Evolutionary conservation across 2,329 filamentous ascomycete species (phyloP).

Genomic region (Fusarium sp.): DNA sequence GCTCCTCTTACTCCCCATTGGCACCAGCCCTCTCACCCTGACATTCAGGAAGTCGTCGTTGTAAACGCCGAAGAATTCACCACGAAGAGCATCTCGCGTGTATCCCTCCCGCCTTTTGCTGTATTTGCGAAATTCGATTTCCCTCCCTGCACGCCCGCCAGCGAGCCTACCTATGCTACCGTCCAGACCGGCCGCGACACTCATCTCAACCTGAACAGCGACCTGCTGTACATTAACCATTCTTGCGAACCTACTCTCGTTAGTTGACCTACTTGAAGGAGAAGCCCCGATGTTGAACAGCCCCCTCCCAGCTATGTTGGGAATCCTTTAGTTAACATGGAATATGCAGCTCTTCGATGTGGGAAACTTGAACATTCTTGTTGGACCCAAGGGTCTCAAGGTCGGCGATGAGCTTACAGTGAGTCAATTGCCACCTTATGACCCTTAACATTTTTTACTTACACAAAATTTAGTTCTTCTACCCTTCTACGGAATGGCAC

Average conservation of each 20-base stretch:
- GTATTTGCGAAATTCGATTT: slow-evolving; percentile 77
- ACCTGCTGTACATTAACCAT: slow-evolving; percentile 78
- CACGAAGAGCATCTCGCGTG: slow-evolving; percentile 72
- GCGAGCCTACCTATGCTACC: slow-evolving; percentile 73
- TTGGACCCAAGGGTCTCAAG: slow-evolving; percentile 69
- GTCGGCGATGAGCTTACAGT: slow-evolving; percentile 73
- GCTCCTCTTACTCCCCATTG: slow-evolving; percentile 72
- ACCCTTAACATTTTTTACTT: slow-evolving; percentile 3
- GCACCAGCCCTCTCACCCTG: slow-evolving; percentile 72
- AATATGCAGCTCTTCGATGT: slow-evolving; percentile 71
- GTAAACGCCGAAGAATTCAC: slow-evolving; percentile 69
- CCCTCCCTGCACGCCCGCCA: slow-evolving; percentile 71
- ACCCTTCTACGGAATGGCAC: slow-evolving; percentile 81
- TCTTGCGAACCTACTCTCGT: slow-evolving; percentile 77
- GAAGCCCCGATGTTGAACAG: slow-evolving; percentile 15
- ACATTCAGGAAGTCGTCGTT: slow-evolving; percentile 69
- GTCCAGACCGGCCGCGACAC: slow-evolving; percentile 71
- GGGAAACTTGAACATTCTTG: slow-evolving; percentile 69
- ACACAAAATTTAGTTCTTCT: slow-evolving; percentile 71
- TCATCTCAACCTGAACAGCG: slow-evolving; percentile 76
- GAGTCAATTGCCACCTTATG: neutral
- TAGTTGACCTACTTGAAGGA: slow-evolving; percentile 54
- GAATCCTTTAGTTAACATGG: slow-evolving; percentile 24
- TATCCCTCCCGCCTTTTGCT: slow-evolving; percentile 72
- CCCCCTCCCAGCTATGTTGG: neutral